A percentile compares a stretch with the other conserved stretches of the same genome.
These are phyloP conservation scores for Saccharum hybrid DNA, from an alignment of 202 grass and related monocot species.

Conservation along the genomic window DNA sequence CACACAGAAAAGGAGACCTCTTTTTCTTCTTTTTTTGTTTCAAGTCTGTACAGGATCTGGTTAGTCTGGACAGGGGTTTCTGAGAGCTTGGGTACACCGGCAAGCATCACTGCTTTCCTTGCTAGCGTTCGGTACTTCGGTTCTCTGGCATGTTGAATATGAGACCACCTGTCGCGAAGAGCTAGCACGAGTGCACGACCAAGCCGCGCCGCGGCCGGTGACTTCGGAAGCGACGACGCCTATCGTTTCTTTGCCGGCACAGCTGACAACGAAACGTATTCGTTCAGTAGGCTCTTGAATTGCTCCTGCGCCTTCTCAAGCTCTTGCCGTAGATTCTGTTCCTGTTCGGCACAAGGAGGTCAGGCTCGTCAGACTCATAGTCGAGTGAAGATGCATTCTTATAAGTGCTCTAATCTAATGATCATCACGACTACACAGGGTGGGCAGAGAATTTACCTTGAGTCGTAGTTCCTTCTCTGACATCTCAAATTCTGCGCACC, in stretches of 20 bases:
- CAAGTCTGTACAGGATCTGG: not conserved
- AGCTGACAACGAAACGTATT: constrained; percentile 32
- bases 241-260: not conserved
- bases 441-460: constrained; percentile 30
- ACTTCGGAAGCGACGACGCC: not conserved
- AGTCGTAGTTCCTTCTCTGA: constrained; percentile 37
- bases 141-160: not conserved
- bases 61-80: not conserved
- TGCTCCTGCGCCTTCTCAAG: constrained; percentile 33
- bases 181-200: not conserved
- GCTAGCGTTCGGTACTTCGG: not conserved
- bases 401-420: not conserved
- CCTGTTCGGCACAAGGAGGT: constrained; percentile 22
- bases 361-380: not conserved
- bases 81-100: not conserved
- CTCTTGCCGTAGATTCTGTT: constrained; percentile 14
- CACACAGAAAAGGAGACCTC: no score
- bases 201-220: not conserved
- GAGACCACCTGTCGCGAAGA: not conserved
- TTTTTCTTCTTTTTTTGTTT: no score
- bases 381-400: not conserved
- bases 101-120: not conserved
- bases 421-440: not conserved
- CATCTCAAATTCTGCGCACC: constrained; percentile 34
- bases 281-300: constrained; percentile 35